phyloP scores from a whole-genome alignment of 192 early-diverging fungal genomes.

The Radiomyces spectabilis region DNA sequence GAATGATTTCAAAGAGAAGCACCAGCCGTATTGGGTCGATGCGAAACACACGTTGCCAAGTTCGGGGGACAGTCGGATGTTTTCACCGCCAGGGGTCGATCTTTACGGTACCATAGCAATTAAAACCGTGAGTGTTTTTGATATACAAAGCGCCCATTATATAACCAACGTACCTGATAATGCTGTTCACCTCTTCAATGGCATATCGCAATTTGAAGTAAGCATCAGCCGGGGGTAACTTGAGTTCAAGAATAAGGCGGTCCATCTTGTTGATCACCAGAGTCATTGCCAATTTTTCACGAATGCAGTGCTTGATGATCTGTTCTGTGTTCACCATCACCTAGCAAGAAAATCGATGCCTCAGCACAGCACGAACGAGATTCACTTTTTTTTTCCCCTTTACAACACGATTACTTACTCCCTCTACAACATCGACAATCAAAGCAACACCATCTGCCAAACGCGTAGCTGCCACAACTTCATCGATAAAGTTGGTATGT shows the following conservation, averaged over 20 bases:
- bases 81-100: conserved; percentile 42
- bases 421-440: conserved; percentile 94
- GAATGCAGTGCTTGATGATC: conserved; percentile 72
- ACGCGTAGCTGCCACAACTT: conserved; percentile 78
- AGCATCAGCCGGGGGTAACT: conserved; percentile 92
- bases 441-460: conserved; percentile 87
- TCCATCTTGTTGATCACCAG: conserved; percentile 98
- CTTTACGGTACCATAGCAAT: not conserved
- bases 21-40: conserved; percentile 84
- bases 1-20: conserved; percentile 88
- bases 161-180: conserved; percentile 43
- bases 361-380: conserved; percentile 5
- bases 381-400: not conserved
- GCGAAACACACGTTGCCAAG: conserved; percentile 96
- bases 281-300: conserved; percentile 70
- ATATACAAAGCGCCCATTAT: not conserved
- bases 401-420: too few relatives aligned
- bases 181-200: conserved; percentile 90
- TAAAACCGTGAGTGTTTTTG: not conserved
- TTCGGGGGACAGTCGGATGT: conserved; percentile 83
- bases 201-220: conserved; percentile 95
- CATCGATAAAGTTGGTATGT: conserved; percentile 93
- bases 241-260: conserved; percentile 93
- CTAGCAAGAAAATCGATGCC: conserved; percentile 50
- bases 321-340: conserved; percentile 93